Evolutionary conservation across 129 eudicot species (phyloP).

Genomic region (Pittosporum tobira): DNA sequence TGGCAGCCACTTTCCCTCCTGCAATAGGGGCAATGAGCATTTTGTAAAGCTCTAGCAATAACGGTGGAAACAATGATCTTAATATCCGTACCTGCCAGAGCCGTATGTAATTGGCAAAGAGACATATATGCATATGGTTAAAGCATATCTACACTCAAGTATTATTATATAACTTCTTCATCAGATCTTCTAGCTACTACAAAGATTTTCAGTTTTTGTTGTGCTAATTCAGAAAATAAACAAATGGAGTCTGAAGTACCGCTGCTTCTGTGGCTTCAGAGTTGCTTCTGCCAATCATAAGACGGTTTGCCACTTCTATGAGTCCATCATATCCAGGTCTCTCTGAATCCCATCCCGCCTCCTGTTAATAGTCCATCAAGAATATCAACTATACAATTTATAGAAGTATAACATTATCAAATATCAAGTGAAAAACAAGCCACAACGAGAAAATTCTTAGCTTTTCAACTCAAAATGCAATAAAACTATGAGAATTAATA

Average conservation of each 20-base stretch:
- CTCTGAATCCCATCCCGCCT: slow-evolving; percentile 91
- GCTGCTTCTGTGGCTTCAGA: slow-evolving; percentile 71
- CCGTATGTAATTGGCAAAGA: neutral
- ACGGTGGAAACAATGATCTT: slow-evolving; percentile 70
- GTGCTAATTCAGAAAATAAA: neutral
- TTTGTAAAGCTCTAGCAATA: slow-evolving; percentile 65
- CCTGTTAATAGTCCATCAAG: slow-evolving; percentile 28
- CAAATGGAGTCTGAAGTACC: slow-evolving; percentile 20
- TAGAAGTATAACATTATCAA: neutral
- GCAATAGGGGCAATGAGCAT: slow-evolving; percentile 70
- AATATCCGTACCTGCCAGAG: slow-evolving; percentile 58
- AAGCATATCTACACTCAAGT: neutral
- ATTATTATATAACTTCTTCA: neutral
- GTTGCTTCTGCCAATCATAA: slow-evolving; percentile 68
- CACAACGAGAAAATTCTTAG: neutral
- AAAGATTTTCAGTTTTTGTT: neutral
- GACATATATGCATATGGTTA: too few relatives aligned
- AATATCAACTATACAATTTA: neutral
- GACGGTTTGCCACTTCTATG: slow-evolving; percentile 79
- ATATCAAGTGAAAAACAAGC: neutral
- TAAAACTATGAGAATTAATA: too few relatives aligned
- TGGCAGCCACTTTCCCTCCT: slow-evolving; percentile 69
- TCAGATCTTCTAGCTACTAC: neutral
- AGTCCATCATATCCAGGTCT: slow-evolving; percentile 87
- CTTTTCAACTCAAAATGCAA: slow-evolving; percentile 2